These are phyloP conservation scores for Erysimum cheiranthoides DNA, from an alignment of 345 rosid species.

Conservation along the genomic window DNA sequence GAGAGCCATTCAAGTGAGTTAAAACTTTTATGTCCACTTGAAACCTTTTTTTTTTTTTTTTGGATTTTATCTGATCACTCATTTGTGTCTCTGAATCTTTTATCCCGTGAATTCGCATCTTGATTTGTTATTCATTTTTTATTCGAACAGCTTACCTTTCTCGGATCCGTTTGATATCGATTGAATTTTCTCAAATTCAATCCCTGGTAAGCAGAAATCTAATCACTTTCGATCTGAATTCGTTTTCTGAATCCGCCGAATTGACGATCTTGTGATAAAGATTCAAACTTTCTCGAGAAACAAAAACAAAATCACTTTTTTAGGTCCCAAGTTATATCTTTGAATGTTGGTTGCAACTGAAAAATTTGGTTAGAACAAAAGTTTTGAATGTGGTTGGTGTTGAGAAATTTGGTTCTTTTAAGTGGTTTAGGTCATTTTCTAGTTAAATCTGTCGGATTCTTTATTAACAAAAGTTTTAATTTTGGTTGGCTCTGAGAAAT, in stretches of 20 bases:
- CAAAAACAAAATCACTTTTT: no score
- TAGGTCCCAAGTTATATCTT: not conserved
- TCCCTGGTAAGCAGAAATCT: conserved; percentile 36
- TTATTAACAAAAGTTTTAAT: not conserved
- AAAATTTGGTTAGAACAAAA: not conserved
- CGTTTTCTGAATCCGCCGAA: not conserved
- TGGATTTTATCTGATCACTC: conserved; percentile 38
- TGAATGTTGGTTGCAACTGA: not conserved
- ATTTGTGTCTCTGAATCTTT: conserved; percentile 41
- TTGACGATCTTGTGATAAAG: not conserved
- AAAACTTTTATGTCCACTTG: conserved; percentile 41
- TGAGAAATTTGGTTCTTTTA: not conserved
- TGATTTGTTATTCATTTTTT: not conserved
- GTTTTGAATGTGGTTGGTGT: conserved; percentile 14
- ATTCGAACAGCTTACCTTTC: conserved; percentile 24
- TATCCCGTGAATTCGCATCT: conserved; percentile 26
- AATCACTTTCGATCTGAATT: conserved; percentile 25
- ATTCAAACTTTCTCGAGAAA: conserved; percentile 13
- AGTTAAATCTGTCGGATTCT: not conserved
- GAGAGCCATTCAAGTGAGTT: conserved; percentile 23
- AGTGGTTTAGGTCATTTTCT: conserved; percentile 3
- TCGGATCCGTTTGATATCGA: conserved; percentile 35
- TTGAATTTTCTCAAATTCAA: conserved; percentile 15
- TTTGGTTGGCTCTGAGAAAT: not conserved
- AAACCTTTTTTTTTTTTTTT: conserved; percentile 10